Conservation (phyloP, 148 eudicot species). For the Selenicereus undatus region DNA sequence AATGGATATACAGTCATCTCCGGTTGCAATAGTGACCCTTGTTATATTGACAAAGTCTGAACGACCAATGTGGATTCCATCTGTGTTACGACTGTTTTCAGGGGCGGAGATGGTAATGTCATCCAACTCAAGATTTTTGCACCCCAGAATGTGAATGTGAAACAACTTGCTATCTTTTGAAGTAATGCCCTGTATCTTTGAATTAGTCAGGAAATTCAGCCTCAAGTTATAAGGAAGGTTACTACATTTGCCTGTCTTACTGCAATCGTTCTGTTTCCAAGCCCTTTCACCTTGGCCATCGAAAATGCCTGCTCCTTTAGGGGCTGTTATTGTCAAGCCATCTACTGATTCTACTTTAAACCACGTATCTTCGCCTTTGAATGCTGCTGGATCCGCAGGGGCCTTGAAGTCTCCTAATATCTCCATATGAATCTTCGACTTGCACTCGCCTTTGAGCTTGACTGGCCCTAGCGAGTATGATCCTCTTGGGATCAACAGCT, state of each 20-base stretch:
- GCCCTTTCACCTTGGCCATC: constrained; percentile 55
- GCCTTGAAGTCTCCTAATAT: constrained; percentile 55
- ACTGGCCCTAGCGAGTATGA: constrained; percentile 21
- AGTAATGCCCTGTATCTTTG: constrained; percentile 34
- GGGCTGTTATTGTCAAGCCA: constrained; percentile 36
- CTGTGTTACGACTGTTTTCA: constrained; percentile 49
- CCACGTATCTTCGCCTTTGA: constrained; percentile 39
- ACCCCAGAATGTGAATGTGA: constrained; percentile 43
- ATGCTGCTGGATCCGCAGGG: constrained; percentile 28
- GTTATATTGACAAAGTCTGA: constrained; percentile 34
- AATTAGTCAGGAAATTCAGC: constrained; percentile 39
- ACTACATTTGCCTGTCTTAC: constrained; percentile 27
- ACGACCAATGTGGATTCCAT: constrained; percentile 66
- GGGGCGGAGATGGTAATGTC: constrained; percentile 39
- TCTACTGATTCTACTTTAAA: constrained; percentile 32
- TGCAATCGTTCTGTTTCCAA: constrained; percentile 44
- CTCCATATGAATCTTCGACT: constrained; percentile 35
- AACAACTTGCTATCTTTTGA: constrained; percentile 56
- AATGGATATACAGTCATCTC: constrained; percentile 66
- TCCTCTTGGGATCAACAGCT: constrained; percentile 47
- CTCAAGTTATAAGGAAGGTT: constrained; percentile 46
- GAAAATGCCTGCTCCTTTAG: constrained; percentile 32
- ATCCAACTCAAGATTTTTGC: constrained; percentile 34
- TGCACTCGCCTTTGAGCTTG: constrained; percentile 52
- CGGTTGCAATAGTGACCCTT: constrained; percentile 31